Percentiles rank a stretch among this genome's conserved stretches.
These are phyloP conservation scores for Sarcodon aspratus DNA, from an alignment of 768 basidiomycete species.

Conservation along the genomic window DNA sequence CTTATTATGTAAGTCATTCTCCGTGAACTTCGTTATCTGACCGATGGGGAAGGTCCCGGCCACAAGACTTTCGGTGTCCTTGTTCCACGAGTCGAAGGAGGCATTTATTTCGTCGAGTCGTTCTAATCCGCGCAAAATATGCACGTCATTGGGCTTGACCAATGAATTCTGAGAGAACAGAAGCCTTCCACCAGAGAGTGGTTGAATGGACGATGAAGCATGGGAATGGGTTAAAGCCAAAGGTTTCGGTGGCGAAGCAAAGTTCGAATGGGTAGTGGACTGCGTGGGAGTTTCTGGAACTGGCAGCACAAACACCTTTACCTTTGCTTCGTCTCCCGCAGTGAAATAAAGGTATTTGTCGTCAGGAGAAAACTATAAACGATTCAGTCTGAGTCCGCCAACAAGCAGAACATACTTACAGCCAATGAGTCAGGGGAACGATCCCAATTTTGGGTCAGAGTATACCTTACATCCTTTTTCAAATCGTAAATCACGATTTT, in stretches of 20 bases:
- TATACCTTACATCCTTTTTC: constrained; percentile 49
- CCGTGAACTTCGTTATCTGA: constrained; percentile 59
- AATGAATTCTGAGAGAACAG: constrained; percentile 68
- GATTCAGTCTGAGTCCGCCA: background rate
- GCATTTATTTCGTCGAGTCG: constrained; percentile 24
- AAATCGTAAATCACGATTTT: constrained; percentile 50
- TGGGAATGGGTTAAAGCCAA: constrained; percentile 46
- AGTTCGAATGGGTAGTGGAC: constrained; percentile 27
- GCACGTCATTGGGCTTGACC: constrained; percentile 72
- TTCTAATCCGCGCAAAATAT: constrained; percentile 41
- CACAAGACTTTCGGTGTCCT: constrained; percentile 12
- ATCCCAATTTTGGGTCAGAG: constrained; percentile 79
- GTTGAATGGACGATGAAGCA: constrained; percentile 49
- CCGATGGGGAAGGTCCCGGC: constrained; percentile 13
- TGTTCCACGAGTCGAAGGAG: constrained; percentile 13
- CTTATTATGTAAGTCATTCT: constrained; percentile 43
- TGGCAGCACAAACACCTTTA: constrained; percentile 63
- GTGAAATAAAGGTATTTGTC: constrained; percentile 60
- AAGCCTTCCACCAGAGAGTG: constrained; percentile 47
- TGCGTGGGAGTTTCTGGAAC: constrained; percentile 48
- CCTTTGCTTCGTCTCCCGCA: constrained; percentile 67
- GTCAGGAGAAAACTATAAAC: constrained; percentile 58
- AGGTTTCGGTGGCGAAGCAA: constrained; percentile 21
- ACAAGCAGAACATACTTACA: constrained; percentile 24
- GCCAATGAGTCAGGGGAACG: constrained; percentile 54